Percentiles rank a stretch among this genome's conserved stretches.
phyloP scores from a whole-genome alignment of 2,329 filamentous ascomycete species.

The Fusarium sp. region DNA sequence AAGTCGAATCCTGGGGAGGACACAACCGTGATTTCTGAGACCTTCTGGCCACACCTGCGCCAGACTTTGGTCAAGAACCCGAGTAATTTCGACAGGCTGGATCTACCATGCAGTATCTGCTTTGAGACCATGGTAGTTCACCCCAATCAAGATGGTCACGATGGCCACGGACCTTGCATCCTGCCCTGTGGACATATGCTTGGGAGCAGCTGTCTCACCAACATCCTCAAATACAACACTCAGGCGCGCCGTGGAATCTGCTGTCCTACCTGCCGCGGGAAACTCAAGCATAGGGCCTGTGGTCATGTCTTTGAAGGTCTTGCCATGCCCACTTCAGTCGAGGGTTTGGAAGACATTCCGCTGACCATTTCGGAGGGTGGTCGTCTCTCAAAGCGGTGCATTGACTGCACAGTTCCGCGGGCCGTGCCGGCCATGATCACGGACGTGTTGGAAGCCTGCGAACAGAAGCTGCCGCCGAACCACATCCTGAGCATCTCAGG shows the following conservation, averaged over 20 bases:
- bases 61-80: neutral
- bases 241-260: too few species aligned
- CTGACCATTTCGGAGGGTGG: neutral
- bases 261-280: constrained; percentile 12
- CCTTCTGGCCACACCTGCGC: neutral
- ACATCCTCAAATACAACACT: neutral
- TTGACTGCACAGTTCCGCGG: neutral
- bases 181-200: constrained; percentile 26
- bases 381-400: neutral
- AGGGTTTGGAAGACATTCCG: neutral
- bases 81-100: neutral
- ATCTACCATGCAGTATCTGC: neutral
- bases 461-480: too few species aligned
- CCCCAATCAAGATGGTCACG: neutral
- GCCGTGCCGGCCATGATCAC: too few species aligned
- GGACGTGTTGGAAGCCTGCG: neutral
- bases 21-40: neutral
- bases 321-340: neutral
- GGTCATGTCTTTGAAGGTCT: neutral
- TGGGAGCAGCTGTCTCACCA: neutral
- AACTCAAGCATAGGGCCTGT: neutral
- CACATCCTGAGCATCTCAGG: too few species aligned
- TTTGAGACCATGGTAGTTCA: neutral
- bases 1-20: neutral
- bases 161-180: neutral